phyloP scores from a whole-genome alignment of 768 basidiomycete species.

The Suillus clintonianus region DNA sequence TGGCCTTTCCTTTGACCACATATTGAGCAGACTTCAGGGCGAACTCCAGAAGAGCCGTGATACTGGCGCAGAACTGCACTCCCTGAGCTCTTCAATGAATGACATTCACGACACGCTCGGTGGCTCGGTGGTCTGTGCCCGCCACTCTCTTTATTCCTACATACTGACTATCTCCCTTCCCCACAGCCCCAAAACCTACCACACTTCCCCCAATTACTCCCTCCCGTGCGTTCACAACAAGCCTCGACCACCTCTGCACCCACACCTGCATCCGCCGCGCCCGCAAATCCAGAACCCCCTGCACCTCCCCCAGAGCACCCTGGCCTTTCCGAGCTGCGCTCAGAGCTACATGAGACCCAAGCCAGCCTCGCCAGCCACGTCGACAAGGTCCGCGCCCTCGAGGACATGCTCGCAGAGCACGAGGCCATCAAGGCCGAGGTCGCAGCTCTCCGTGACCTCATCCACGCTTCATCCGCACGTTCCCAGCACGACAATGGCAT shows the following conservation, averaged over 20 bases:
- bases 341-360: slow-evolving; percentile 85
- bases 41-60: slow-evolving; percentile 97
- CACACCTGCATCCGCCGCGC: slow-evolving; percentile 17
- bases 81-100: too few relatives aligned
- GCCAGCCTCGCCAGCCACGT: slow-evolving; percentile 72
- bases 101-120: too few relatives aligned
- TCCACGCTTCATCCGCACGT: slow-evolving; percentile 47
- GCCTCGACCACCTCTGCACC: too few relatives aligned
- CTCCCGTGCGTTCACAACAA: too few relatives aligned
- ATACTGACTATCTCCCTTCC: too few relatives aligned
- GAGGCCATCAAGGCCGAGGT: slow-evolving; percentile 83
- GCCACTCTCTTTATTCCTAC: too few relatives aligned
- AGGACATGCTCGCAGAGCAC: slow-evolving; percentile 81
- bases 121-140: too few relatives aligned
- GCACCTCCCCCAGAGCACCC: slow-evolving; percentile 18
- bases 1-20: slow-evolving; percentile 90
- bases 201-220: too few relatives aligned
- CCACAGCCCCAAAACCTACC: too few relatives aligned
- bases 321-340: slow-evolving; percentile 65
- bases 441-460: slow-evolving; percentile 63
- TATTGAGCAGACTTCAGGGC: slow-evolving; percentile 82
- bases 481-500: slow-evolving; percentile 15
- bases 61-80: slow-evolving; percentile 83
- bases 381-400: slow-evolving; percentile 82
- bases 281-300: slow-evolving; percentile 3